Evolutionary conservation across 495 filamentous ascomycete species (phyloP).

Genomic region (Talaromyces wortmannii): DNA sequence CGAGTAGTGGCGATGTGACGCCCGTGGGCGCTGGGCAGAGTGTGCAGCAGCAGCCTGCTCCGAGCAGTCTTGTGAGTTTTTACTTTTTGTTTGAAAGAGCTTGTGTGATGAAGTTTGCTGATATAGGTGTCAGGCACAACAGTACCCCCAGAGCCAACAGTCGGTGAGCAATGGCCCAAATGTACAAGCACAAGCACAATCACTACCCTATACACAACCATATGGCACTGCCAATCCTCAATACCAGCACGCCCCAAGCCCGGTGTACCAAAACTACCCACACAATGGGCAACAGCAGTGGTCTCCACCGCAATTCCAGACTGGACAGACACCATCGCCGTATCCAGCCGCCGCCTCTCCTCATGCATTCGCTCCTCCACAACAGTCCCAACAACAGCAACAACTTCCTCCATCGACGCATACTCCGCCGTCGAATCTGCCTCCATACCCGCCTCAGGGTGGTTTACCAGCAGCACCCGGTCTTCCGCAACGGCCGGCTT

Average conservation of each 20-base stretch:
- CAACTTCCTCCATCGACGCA: conserved; percentile 31
- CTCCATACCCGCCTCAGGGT: conserved; percentile 33
- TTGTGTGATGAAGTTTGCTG: too few relatives aligned
- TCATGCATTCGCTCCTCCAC: conserved; percentile 18
- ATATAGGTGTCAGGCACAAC: conserved; percentile 22
- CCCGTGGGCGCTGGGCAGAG: conserved; percentile 45
- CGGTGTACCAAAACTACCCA: conserved; percentile 30
- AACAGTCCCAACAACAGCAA: conserved; percentile 24
- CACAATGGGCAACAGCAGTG: conserved; percentile 24
- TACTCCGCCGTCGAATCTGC: conserved; percentile 29
- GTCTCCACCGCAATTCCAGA: conserved; percentile 30
- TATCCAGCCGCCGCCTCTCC: conserved; percentile 24
- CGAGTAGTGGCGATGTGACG: conserved; percentile 55
- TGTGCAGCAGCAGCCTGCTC: conserved; percentile 34
- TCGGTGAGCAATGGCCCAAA: conserved; percentile 13
- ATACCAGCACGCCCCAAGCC: conserved; percentile 35
- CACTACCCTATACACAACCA: conserved; percentile 28
- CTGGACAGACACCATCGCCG: conserved; percentile 14
- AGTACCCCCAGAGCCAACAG: conserved; percentile 16
- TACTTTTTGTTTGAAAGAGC: conserved; percentile 7
- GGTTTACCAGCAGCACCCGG: conserved; percentile 50
- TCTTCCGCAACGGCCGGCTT: conserved; percentile 57
- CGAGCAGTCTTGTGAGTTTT: conserved; percentile 47
- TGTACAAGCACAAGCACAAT: conserved; percentile 11
- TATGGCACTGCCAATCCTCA: conserved; percentile 30